Percentiles rank a stretch among this genome's conserved stretches.
These are phyloP conservation scores for Debaryomyces prosopidis DNA, from an alignment of 805 yeast genomes.

Conservation along the genomic window DNA sequence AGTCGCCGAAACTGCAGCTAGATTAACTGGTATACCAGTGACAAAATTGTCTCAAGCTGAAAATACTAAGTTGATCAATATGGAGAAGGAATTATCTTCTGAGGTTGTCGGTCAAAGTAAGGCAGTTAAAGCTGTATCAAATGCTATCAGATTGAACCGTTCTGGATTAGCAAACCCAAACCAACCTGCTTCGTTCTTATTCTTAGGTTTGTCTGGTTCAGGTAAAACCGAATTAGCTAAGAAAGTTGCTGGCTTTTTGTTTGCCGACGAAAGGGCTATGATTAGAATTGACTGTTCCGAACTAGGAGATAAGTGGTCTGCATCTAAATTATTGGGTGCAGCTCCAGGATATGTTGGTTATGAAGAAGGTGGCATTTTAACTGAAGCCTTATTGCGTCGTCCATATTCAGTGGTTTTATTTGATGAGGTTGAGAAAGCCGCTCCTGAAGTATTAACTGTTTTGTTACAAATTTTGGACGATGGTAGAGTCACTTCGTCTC, in stretches of 20 bases:
- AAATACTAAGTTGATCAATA: constrained; percentile 86
- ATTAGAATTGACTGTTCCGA: constrained; percentile 98
- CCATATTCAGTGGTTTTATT: constrained; percentile 96
- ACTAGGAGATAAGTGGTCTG: constrained; percentile 91
- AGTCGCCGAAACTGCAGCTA: constrained; percentile 95
- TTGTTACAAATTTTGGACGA: constrained; percentile 92
- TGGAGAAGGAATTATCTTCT: constrained; percentile 83
- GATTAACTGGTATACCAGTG: constrained; percentile 96
- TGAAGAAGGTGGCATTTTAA: constrained; percentile 95
- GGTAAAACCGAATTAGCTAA: constrained; percentile 98
- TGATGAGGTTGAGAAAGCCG: constrained; percentile 98
- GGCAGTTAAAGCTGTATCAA: constrained; percentile 94
- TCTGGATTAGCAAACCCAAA: constrained; percentile 96
- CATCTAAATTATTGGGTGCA: constrained; percentile 92
- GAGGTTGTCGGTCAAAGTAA: constrained; percentile 94
- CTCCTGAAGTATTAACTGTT: constrained; percentile 94
- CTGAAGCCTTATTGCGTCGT: constrained; percentile 85
- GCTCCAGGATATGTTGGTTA: constrained; percentile 96
- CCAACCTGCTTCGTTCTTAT: constrained; percentile 94
- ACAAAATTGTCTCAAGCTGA: constrained; percentile 93
- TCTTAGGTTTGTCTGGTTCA: constrained; percentile 93
- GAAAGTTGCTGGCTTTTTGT: constrained; percentile 92
- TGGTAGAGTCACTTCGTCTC: constrained; percentile 92
- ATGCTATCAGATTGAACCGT: constrained; percentile 88
- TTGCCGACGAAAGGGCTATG: constrained; percentile 95